A percentile compares a stretch with the other conserved stretches of the same genome.
These are phyloP conservation scores for Solanum tarapatanum DNA, from an alignment of 257 asterid species.

Conservation along the genomic window DNA sequence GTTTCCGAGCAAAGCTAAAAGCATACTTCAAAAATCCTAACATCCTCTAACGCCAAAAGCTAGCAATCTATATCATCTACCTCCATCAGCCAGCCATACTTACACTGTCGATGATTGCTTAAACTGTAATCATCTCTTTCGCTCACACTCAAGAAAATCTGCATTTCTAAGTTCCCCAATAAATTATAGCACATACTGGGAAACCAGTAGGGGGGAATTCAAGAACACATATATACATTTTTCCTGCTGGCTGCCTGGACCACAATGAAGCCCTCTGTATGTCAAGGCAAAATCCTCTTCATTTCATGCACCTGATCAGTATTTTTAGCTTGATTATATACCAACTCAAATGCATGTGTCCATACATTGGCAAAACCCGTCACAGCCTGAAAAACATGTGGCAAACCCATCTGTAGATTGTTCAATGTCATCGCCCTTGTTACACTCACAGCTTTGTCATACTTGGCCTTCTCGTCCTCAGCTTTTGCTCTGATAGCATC, in stretches of 20 bases:
- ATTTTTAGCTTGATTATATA: slow-evolving; percentile 60
- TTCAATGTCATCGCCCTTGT: slow-evolving; percentile 81
- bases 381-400: slow-evolving; percentile 87
- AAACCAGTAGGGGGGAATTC: not conserved
- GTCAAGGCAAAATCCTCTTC: slow-evolving; percentile 56
- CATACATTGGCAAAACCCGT: slow-evolving; percentile 84
- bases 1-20: not conserved
- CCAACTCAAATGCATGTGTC: slow-evolving; percentile 67
- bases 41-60: not conserved
- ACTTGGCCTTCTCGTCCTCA: slow-evolving; percentile 80
- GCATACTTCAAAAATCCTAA: not conserved
- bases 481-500: slow-evolving; percentile 49
- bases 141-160: not conserved
- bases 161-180: not conserved
- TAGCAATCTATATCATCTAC: not conserved
- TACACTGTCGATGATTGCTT: not conserved
- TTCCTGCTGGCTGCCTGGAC: not conserved
- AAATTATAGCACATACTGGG: not conserved
- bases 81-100: not conserved
- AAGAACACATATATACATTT: not conserved
- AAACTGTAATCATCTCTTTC: not conserved
- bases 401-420: slow-evolving; percentile 86
- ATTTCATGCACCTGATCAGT: slow-evolving; percentile 36
- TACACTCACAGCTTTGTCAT: slow-evolving; percentile 60
- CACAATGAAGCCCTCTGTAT: not conserved